Base-by-base conservation (phyloP, 139 green algal genomes). In the Closterium sp. region DNA sequence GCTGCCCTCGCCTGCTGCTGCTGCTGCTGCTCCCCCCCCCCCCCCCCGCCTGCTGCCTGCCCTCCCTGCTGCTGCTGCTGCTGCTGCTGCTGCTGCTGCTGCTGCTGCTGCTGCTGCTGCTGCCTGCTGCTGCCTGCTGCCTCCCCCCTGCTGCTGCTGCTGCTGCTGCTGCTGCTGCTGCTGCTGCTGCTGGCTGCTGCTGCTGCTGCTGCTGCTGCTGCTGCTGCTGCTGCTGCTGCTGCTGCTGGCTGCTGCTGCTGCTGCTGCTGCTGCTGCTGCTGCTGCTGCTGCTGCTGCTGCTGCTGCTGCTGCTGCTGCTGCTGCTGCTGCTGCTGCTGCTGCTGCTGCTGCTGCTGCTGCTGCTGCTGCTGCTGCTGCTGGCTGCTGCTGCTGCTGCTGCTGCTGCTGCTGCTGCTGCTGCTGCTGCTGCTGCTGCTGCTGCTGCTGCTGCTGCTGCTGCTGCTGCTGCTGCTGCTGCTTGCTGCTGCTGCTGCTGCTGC, bases 391-490 rank as follows among this genome's bases (percentile, higher is more conserved):
- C 66, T 84, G 66, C 66, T 84, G 66, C 66, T 84, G 66, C 66
- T 84, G 66, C 66, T 84, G 66, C 66, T 84, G 66, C 66, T 84
- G 66, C 66, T 84, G 66, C 66, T 84, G 66, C 66, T 84, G 66
- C 66, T 84, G 66, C 66, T 84, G 66, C 66, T 84, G 66, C 66
- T 84, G 66, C 66, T 84, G 66, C 66, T 84, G 66, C 66, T 84
- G 66, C 66, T 84, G 66, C 66, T 84, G 66, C 66, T 84, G 66
- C 66, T 84, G 66, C 66, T 84, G 66, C 66, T 84, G 66, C 66
- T 84, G 66, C 66, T 84, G 66, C 66, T 84, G 66, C 66, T 84
- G 66, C 66, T 84, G 66, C 66, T 84, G 66, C 66, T 84, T 84
- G 66, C 66, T 84, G 66, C 66, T 84, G 66, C 66, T 84, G 66